Evolutionary conservation across 2,329 filamentous ascomycete species (phyloP).

Genomic region (Biscogniauxia sp.): DNA sequence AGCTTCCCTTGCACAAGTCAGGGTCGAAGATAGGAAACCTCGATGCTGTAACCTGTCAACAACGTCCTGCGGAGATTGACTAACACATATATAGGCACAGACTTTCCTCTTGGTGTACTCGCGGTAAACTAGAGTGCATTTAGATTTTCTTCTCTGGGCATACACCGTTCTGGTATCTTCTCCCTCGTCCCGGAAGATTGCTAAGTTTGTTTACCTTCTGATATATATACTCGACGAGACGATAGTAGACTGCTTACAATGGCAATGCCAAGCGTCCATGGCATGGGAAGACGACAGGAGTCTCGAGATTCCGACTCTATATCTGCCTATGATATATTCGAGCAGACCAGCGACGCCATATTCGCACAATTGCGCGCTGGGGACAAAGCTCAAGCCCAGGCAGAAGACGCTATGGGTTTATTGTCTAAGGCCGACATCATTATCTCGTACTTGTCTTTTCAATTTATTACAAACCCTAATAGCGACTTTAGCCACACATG

Average conservation of each 20-base stretch:
- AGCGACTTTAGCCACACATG: constrained; percentile 20
- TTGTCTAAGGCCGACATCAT: constrained; percentile 19
- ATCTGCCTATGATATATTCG: constrained; percentile 13
- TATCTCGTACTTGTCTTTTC: constrained; percentile 20
- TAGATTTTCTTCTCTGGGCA: neutral
- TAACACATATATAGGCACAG: neutral
- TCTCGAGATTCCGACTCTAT: constrained; percentile 4
- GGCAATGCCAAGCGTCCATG: constrained; percentile 11
- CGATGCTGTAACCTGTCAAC: neutral
- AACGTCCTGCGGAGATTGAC: neutral
- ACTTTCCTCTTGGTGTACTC: neutral
- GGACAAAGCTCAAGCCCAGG: constrained; percentile 18
- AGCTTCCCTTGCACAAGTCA: neutral
- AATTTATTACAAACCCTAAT: constrained; percentile 21
- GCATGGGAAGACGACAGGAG: neutral
- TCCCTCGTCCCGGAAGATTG: neutral
- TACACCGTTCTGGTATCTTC: neutral
- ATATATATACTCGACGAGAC: neutral
- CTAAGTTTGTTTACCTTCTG: no score
- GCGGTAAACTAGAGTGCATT: neutral
- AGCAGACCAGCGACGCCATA: constrained; percentile 17
- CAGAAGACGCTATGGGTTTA: constrained; percentile 17
- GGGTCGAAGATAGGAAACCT: neutral
- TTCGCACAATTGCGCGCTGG: constrained; percentile 19
- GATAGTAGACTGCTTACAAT: constrained; percentile 5